phyloP scores from a whole-genome alignment of 805 yeast genomes.

The Tetrapisispora taiwanensis region DNA sequence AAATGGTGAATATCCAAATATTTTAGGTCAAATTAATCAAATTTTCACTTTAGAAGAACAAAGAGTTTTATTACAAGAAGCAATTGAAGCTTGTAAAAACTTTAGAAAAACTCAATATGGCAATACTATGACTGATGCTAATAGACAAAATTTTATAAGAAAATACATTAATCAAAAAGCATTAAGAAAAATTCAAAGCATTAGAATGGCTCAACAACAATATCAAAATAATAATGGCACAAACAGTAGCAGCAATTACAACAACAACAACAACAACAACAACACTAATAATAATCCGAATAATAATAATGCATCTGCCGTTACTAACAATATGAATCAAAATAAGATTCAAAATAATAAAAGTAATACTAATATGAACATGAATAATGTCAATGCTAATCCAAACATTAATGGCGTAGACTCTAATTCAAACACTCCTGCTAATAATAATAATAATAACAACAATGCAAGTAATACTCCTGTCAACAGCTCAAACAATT shows the following conservation, averaged over 20 bases:
- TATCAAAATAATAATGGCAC: neutral
- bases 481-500: slow-evolving; percentile 5
- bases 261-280: neutral
- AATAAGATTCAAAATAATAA: neutral
- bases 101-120: slow-evolving; percentile 27
- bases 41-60: slow-evolving; percentile 30
- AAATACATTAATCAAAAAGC: slow-evolving; percentile 31
- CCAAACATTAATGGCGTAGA: neutral
- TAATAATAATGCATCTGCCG: neutral
- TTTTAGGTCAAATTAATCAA: slow-evolving; percentile 27
- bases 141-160: slow-evolving; percentile 26
- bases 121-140: slow-evolving; percentile 21
- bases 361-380: slow-evolving; percentile 1
- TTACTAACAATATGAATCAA: neutral
- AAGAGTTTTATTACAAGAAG: slow-evolving; percentile 27
- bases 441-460: neutral
- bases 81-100: slow-evolving; percentile 29
- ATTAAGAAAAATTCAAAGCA: slow-evolving; percentile 25
- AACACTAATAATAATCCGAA: neutral
- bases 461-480: slow-evolving; percentile 1
- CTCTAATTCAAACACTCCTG: neutral
- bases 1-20: slow-evolving; percentile 26
- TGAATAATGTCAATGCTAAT: neutral
- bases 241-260: slow-evolving; percentile 1
- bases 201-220: slow-evolving; percentile 20